Percentiles rank a stretch among this genome's conserved stretches.
These are phyloP conservation scores for Cladosporium sp. DNA, from an alignment of 2,329 filamentous ascomycete species.

Conservation along the genomic window DNA sequence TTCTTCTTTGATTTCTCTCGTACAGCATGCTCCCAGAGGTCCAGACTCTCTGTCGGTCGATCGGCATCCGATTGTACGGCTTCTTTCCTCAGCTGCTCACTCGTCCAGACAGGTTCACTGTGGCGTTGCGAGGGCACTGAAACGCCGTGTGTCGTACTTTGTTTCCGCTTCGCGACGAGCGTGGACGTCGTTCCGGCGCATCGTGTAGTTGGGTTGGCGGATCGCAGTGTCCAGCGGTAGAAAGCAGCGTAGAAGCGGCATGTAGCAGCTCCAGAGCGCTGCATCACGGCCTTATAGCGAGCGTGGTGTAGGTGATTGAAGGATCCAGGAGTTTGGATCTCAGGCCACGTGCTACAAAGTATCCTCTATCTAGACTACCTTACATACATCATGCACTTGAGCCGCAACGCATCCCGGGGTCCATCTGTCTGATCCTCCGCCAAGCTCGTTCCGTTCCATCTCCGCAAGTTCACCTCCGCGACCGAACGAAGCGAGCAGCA, in stretches of 20 bases:
- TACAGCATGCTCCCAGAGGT: slow-evolving; percentile 24
- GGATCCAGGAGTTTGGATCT: neutral
- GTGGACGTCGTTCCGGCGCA: neutral
- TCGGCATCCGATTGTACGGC: slow-evolving; percentile 20
- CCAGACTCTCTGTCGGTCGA: slow-evolving; percentile 23
- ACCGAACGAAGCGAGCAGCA: neutral
- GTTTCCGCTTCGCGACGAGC: neutral
- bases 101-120: neutral
- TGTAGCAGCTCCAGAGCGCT: slow-evolving; percentile 22
- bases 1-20: slow-evolving; percentile 22
- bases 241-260: slow-evolving; percentile 47
- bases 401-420: neutral
- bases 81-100: neutral
- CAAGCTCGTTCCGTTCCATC: neutral
- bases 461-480: slow-evolving; percentile 6
- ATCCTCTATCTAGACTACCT: neutral
- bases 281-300: slow-evolving; percentile 7
- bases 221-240: slow-evolving; percentile 41
- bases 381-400: slow-evolving; percentile 2
- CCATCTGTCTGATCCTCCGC: neutral
- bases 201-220: slow-evolving; percentile 3
- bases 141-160: neutral
- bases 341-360: neutral
- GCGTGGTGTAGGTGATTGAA: neutral
- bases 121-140: neutral